These are phyloP conservation scores for Begonia fuchsioides DNA, from an alignment of 306 rosid genomes.

Conservation along the genomic window DNA sequence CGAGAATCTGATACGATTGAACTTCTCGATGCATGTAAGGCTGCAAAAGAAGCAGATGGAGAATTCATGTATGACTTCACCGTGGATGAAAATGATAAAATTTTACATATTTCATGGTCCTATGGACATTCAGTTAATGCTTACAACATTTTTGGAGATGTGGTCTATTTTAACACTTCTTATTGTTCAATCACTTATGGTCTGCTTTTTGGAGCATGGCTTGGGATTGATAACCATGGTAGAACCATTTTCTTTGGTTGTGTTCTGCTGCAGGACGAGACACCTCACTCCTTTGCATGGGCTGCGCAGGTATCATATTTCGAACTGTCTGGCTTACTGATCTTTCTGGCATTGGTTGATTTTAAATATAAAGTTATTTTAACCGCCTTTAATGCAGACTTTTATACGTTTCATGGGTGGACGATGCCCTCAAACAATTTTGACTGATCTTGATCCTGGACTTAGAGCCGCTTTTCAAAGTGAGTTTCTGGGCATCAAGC, in stretches of 20 bases:
- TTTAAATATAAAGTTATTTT: conserved; percentile 19
- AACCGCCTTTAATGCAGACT: conserved; percentile 37
- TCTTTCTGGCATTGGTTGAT: not conserved
- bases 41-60: conserved; percentile 50
- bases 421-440: conserved; percentile 73
- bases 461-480: conserved; percentile 59
- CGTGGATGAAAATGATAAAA: conserved; percentile 62
- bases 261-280: conserved; percentile 86
- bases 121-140: conserved; percentile 58
- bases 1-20: conserved; percentile 71
- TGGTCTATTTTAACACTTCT: conserved; percentile 59
- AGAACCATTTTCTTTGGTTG: conserved; percentile 73
- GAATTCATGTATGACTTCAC: conserved; percentile 69
- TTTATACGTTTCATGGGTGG: conserved; percentile 80
- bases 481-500: conserved; percentile 60
- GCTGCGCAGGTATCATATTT: conserved; percentile 68
- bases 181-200: conserved; percentile 78
- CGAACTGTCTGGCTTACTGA: no score
- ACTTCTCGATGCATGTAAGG: conserved; percentile 87
- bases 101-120: conserved; percentile 78
- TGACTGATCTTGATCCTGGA: conserved; percentile 72
- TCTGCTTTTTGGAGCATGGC: conserved; percentile 80
- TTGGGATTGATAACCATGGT: conserved; percentile 85
- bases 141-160: conserved; percentile 59
- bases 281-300: conserved; percentile 66